Evolutionary conservation across 257 asterid species (phyloP).

Genomic region (Haberlea rhodopensis): DNA sequence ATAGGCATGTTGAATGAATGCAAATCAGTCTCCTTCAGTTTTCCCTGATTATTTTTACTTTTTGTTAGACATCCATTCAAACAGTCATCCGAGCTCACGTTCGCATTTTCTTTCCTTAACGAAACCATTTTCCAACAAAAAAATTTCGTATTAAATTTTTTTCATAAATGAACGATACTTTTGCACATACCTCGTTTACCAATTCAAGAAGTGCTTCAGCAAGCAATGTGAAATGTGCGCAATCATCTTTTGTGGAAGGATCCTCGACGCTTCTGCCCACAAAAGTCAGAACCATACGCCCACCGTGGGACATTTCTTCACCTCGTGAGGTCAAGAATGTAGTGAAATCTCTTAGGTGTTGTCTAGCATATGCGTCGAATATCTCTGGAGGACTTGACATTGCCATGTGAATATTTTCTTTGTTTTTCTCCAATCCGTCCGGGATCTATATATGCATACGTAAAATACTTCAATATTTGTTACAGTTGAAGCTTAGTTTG

Average conservation of each 20-base stretch:
- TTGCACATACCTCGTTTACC: neutral
- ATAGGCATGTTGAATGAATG: slow-evolving; percentile 25
- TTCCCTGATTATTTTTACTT: slow-evolving; percentile 10
- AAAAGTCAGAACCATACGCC: neutral
- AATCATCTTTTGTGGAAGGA: neutral
- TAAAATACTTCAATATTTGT: no score
- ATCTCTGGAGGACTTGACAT: neutral
- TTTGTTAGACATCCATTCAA: no score
- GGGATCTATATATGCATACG: neutral
- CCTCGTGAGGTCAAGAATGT: neutral
- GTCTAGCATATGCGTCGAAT: no score
- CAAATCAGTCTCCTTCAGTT: slow-evolving; percentile 13
- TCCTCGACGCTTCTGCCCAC: neutral
- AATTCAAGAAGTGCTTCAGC: neutral
- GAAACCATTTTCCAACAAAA: no score
- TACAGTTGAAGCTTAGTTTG: no score
- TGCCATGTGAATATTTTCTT: neutral
- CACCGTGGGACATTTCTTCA: neutral
- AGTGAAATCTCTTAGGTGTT: neutral
- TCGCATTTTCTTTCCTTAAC: no score
- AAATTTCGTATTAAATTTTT: no score
- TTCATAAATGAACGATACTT: no score
- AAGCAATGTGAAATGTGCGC: neutral
- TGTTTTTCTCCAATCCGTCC: neutral
- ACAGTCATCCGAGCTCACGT: no score